Evolutionary conservation across 495 filamentous ascomycete genomes (phyloP).

Genomic region (Amniculicola lignicola): DNA sequence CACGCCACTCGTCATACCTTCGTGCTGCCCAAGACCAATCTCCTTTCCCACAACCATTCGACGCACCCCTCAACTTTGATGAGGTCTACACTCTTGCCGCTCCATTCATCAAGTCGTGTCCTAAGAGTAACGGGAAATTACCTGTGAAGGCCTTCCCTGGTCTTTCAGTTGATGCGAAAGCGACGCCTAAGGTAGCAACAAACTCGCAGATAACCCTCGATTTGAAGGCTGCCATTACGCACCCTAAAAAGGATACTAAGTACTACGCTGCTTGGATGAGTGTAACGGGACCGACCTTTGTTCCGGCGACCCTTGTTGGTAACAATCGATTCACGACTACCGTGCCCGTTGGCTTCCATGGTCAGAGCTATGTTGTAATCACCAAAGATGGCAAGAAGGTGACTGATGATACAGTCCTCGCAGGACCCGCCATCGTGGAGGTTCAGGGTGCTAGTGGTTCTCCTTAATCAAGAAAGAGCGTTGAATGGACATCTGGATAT

Average conservation of each 20-base stretch:
- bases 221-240: slow-evolving; percentile 20
- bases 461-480: background rate
- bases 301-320: slow-evolving; percentile 16
- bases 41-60: slow-evolving; percentile 57
- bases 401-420: slow-evolving; percentile 47
- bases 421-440: slow-evolving; percentile 49
- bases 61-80: slow-evolving; percentile 54
- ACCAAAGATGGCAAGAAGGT: slow-evolving; percentile 41
- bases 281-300: slow-evolving; percentile 42
- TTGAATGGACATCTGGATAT: no score
- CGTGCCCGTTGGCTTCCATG: slow-evolving; percentile 46
- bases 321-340: slow-evolving; percentile 28
- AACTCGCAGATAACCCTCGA: slow-evolving; percentile 24
- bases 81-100: slow-evolving; percentile 61
- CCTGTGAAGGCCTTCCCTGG: slow-evolving; percentile 54
- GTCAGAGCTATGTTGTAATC: slow-evolving; percentile 50
- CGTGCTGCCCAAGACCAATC: slow-evolving; percentile 49
- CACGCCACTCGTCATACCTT: slow-evolving; percentile 59
- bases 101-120: slow-evolving; percentile 59
- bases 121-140: slow-evolving; percentile 50
- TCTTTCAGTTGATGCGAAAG: slow-evolving; percentile 22
- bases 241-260: background rate
- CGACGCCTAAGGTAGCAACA: slow-evolving; percentile 17
- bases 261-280: slow-evolving; percentile 45
- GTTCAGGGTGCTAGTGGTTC: slow-evolving; percentile 27